Base-by-base conservation (phyloP, 2,329 filamentous ascomycete species). In the Chrysosporium queenslandicum region DNA sequence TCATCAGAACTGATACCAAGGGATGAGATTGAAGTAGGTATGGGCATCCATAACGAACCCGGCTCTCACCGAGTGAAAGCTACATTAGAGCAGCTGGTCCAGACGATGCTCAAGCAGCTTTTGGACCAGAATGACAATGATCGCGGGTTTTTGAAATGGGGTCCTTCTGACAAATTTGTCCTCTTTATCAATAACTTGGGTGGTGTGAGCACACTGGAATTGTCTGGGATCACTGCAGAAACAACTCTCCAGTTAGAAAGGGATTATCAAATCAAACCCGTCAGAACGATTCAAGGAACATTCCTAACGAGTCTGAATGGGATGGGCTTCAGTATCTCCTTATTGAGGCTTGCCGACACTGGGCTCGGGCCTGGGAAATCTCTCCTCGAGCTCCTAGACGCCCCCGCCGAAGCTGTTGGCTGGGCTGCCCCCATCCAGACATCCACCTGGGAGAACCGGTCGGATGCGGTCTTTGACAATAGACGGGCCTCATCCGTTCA, bases 241-340 rank as follows among this genome's bases (percentile, higher is more conserved):
- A 77, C 85, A 5, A 72, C 80, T 4, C 71, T 73, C 39, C 82
- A 85, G 61, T 69, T 87, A 40, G 72, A 76, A 53, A 70, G 69
- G 29, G 71, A 73, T 53, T 82, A 80, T 63, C 72, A 75, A 29
- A 80, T 86, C 60, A 77, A 76, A 58, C 81, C 82, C 0, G 74
- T 77, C 21, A 71, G 82, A 37, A 75, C 83, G 42, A 72, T 86
- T 34, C 72, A 80, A 27, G 81, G 83, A 9, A 85, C 82, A 0
- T 87, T 82, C 68, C 81, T 87, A 75, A 86, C 83, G 16, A 85
- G 81, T 57, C 66, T 87, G 56, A 86, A 87, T 58, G 83, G 82
- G 1, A 72, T 84, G 6, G 84, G 84, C 3, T 87, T 87, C 69
- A 85, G 81, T 56, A 77, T 86, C 52, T 83, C 81, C 2, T 63